phyloP scores from a whole-genome alignment of 768 basidiomycete genomes.

The Amyloporia xantha region DNA sequence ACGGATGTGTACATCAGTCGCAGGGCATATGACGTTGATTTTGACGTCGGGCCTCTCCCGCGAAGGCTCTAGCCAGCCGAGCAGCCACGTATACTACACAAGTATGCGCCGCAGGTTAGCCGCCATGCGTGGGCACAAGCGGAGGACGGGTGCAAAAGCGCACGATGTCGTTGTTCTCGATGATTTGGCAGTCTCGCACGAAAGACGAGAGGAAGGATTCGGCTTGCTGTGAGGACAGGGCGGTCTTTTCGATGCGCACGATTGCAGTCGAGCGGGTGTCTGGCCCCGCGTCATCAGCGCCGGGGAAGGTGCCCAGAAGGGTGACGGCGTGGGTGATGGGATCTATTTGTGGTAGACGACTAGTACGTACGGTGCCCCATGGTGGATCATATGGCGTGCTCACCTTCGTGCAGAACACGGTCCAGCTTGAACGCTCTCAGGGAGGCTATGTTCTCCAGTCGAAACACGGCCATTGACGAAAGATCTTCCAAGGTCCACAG shows the following conservation, averaged over 20 bases:
- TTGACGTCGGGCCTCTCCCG: conserved; percentile 59
- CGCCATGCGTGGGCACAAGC: background rate
- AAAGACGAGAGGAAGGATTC: conserved; percentile 31
- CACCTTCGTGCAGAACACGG: too few relatives aligned
- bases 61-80: conserved; percentile 55
- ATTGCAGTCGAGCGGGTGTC: conserved; percentile 39
- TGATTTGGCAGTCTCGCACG: conserved; percentile 38
- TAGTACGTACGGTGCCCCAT: too few relatives aligned
- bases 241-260: conserved; percentile 72
- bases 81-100: conserved; percentile 71
- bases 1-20: conserved; percentile 82
- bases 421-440: too few relatives aligned
- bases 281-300: conserved; percentile 6
- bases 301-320: conserved; percentile 60
- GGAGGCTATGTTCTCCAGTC: too few relatives aligned
- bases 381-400: too few relatives aligned
- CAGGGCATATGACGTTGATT: conserved; percentile 81
- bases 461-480: too few relatives aligned
- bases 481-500: too few relatives aligned
- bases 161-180: conserved; percentile 66
- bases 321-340: conserved; percentile 52
- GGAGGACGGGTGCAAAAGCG: conserved; percentile 17
- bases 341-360: too few relatives aligned
- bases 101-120: conserved; percentile 11
- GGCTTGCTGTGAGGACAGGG: conserved; percentile 43